Evolutionary conservation across 2,329 filamentous ascomycete species (phyloP), one percentile per base, ranked within the genome.

Genomic region (Passalora sequoiae): DNA sequence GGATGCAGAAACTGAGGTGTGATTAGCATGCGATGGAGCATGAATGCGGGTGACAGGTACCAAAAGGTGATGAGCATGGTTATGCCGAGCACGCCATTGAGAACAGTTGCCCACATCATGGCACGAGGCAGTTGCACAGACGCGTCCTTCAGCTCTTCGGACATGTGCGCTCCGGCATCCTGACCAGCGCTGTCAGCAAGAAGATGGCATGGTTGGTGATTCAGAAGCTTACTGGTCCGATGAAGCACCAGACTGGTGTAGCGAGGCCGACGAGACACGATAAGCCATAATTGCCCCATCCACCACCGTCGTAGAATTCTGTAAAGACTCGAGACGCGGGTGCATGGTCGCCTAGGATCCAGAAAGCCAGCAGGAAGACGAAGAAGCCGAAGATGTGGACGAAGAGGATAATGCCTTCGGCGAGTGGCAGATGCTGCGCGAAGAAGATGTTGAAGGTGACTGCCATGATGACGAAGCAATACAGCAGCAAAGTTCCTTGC

Each of bases 381-480:
- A 72, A 58, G 59, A 71, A 73, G n/a, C 62, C 68, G 30, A 69
- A 61, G 10, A 72, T 58, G 47, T 73, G 69, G 20, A 70, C 49
- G 40, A 62, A 57, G 1, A 64, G 50, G 28, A 66, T 52, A n/a
- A 65, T 55, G 6, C 60, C 60, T 49, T 66, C 60, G 1, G 56
- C 54, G n/a, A 61, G 48, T 4, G 64, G 62, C 10, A 66, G 48
- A 28, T 62, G 55, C 27, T 59, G 56, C 1, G 60, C 61, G 38
- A 58, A 55, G 41, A 59, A 63, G 38, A 64, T 61, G 50, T 67
- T 66, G 59, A 66, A 65, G 4, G 50, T 54, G 5, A 60, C 53
- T 6, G 61, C 55, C 41, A 63, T 38, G 28, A 60, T 29, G 15
- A 66, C 40, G 42, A 62, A 57, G 17, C 51, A 38, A 40, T 59